Conservation (phyloP, 345 rosid species). For the Hibiscus tridactylites region DNA sequence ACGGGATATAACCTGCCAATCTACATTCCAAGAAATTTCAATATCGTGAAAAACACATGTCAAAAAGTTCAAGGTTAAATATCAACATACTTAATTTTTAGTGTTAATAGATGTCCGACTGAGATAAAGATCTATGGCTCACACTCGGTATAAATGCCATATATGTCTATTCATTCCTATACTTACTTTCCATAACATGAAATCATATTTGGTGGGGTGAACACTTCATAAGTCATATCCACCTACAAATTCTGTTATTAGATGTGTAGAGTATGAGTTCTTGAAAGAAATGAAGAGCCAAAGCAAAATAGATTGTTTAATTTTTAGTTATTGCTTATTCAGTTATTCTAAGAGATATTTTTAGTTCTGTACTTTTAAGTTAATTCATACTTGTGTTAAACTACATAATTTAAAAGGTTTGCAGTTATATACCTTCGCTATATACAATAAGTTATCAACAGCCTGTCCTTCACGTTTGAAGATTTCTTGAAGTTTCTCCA, state of each 20-base stretch:
- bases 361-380: background rate
- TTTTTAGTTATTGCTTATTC: background rate
- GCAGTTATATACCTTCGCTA: constrained; percentile 57
- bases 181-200: constrained; percentile 4
- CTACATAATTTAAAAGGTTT: background rate
- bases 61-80: background rate
- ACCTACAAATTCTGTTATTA: background rate
- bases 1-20: background rate
- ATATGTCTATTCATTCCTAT: constrained; percentile 10
- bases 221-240: background rate
- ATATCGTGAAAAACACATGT: background rate
- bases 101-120: background rate
- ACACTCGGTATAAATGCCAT: background rate
- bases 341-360: background rate
- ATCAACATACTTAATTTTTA: background rate
- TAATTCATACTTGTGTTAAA: background rate
- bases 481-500: constrained; percentile 60
- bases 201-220: background rate
- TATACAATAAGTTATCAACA: constrained; percentile 65
- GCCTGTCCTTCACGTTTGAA: constrained; percentile 61
- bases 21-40: background rate
- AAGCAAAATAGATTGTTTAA: background rate
- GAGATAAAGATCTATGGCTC: background rate
- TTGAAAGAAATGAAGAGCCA: background rate
- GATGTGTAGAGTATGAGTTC: constrained; percentile 17